phyloP scores from a whole-genome alignment of 2,329 filamentous ascomycete species.

The Aphanocladium album region DNA sequence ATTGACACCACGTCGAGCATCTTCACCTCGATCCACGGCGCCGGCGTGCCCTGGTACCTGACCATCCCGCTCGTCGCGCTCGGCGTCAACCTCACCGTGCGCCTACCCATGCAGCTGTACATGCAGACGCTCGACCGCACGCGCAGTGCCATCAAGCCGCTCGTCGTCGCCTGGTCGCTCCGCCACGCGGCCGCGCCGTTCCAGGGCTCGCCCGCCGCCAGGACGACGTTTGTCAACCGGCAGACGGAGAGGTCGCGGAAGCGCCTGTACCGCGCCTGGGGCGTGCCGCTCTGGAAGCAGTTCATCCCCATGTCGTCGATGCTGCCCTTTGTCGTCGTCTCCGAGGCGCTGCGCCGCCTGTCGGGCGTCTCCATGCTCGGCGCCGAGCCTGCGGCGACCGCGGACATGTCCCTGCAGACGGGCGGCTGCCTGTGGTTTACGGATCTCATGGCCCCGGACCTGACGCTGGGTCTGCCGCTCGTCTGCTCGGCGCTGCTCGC shows the following conservation, averaged over 20 bases:
- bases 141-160: constrained; percentile 25
- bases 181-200: constrained; percentile 19
- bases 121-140: constrained; percentile 26
- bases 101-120: constrained; percentile 44
- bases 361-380: constrained; percentile 26
- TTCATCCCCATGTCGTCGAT: constrained; percentile 35
- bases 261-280: constrained; percentile 34
- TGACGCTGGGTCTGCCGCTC: constrained; percentile 43
- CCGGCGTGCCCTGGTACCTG: constrained; percentile 48
- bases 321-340: constrained; percentile 45
- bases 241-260: constrained; percentile 24
- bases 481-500: constrained; percentile 28
- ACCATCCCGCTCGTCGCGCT: constrained; percentile 49
- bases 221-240: constrained; percentile 19
- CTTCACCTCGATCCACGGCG: constrained; percentile 40
- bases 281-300: constrained; percentile 44
- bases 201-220: constrained; percentile 15
- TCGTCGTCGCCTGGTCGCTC: constrained; percentile 28
- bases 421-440: constrained; percentile 53
- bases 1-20: constrained; percentile 37
- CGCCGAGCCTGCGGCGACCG: background rate
- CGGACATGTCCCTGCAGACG: constrained; percentile 33
- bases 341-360: constrained; percentile 47
- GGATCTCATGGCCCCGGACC: constrained; percentile 48
- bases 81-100: constrained; percentile 37